phyloP scores from a whole-genome alignment of 345 rosid species.

The Stellera chamaejasme region DNA sequence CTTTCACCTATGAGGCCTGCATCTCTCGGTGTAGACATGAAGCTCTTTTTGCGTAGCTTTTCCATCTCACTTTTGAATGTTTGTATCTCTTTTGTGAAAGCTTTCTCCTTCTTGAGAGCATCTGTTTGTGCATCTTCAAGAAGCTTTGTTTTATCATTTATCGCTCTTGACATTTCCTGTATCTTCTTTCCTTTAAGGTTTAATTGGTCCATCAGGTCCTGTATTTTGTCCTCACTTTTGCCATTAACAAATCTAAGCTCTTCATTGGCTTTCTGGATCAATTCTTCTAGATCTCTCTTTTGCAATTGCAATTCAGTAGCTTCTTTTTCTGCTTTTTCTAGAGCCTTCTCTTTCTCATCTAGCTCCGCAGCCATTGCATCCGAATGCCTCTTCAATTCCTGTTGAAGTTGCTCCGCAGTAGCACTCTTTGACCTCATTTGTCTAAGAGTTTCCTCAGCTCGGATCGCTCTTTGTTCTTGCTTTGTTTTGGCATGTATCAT shows the following conservation, averaged over 20 bases:
- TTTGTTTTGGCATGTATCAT: conserved; percentile 46
- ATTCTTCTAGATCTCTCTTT: conserved; percentile 55
- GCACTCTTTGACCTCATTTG: conserved; percentile 73
- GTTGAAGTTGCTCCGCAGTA: conserved; percentile 81
- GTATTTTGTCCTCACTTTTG: conserved; percentile 32
- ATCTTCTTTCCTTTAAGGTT: conserved; percentile 27
- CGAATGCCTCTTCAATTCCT: conserved; percentile 68
- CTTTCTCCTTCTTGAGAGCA: conserved; percentile 31
- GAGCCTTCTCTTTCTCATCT: conserved; percentile 68
- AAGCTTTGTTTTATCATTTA: conserved; percentile 31
- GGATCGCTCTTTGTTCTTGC: conserved; percentile 84
- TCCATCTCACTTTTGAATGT: conserved; percentile 37
- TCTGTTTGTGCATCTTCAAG: conserved; percentile 28
- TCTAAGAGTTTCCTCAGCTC: conserved; percentile 78
- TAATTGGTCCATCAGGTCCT: conserved; percentile 37
- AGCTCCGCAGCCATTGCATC: conserved; percentile 65
- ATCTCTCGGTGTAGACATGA: no score
- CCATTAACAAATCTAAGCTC: conserved; percentile 37
- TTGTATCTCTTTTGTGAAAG: conserved; percentile 44
- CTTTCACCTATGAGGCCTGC: no score
- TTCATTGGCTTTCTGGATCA: conserved; percentile 48
- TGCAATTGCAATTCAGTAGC: conserved; percentile 50
- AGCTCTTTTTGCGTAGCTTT: conserved; percentile 22
- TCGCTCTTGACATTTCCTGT: conserved; percentile 27
- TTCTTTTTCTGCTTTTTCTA: conserved; percentile 53